Conservation (phyloP, 2,329 filamentous ascomycete genomes). For the Magnaporthiopsis incrustans region DNA sequence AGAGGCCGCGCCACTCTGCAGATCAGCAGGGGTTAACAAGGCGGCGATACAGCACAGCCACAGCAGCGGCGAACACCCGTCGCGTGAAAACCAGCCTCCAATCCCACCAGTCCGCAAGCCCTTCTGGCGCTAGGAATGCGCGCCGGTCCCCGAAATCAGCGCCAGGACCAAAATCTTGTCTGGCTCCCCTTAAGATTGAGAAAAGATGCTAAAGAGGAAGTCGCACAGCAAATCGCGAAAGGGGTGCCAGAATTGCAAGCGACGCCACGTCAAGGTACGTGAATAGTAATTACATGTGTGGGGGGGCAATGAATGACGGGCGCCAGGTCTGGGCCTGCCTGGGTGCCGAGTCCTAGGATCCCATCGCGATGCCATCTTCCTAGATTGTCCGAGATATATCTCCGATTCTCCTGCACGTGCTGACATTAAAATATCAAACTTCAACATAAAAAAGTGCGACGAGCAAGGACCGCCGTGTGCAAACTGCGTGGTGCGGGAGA, state of each 20-base stretch:
- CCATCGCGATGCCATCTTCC: background rate
- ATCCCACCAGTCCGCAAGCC: background rate
- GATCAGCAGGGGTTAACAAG: background rate
- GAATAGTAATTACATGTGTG: background rate
- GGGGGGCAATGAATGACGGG: too few relatives aligned
- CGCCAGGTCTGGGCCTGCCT: too few relatives aligned
- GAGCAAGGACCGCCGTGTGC: conserved; percentile 27
- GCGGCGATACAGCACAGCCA: background rate
- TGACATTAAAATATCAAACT: too few relatives aligned
- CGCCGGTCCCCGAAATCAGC: background rate
- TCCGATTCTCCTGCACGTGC: too few relatives aligned
- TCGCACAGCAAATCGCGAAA: conserved; percentile 26
- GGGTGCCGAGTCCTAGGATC: too few relatives aligned
- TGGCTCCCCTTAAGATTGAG: background rate
- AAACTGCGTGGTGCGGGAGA: conserved; percentile 21
- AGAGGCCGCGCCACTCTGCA: background rate
- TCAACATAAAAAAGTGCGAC: conserved; percentile 21
- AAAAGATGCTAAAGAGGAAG: conserved; percentile 15
- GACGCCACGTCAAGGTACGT: conserved; percentile 25
- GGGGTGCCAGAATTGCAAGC: conserved; percentile 25
- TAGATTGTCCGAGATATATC: too few relatives aligned
- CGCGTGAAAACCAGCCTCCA: background rate
- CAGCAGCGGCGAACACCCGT: background rate
- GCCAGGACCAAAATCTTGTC: background rate
- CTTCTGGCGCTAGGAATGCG: background rate